Evolutionary conservation across 805 yeast species (phyloP).

Genomic region (Teunomyces panamensis): DNA sequence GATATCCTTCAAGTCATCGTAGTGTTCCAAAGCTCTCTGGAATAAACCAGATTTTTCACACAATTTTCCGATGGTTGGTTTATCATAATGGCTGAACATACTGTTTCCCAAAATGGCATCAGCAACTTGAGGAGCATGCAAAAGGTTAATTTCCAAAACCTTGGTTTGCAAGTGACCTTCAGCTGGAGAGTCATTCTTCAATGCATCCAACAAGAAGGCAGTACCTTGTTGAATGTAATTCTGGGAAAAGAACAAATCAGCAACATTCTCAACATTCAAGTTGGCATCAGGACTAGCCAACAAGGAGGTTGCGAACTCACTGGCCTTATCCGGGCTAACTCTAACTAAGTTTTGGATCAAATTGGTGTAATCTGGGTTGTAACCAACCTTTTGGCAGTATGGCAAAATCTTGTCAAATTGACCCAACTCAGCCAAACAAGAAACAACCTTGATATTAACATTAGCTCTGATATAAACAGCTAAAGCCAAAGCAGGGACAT

Average conservation of each 20-base stretch:
- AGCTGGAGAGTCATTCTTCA: conserved; percentile 88
- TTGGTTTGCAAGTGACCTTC: conserved; percentile 96
- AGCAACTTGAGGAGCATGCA: conserved; percentile 99
- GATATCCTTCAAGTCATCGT: conserved; percentile 90
- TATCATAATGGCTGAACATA: conserved; percentile 94
- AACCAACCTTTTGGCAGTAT: conserved; percentile 84
- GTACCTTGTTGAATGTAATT: conserved; percentile 97
- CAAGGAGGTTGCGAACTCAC: conserved; percentile 91
- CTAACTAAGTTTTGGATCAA: conserved; percentile 88
- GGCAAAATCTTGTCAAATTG: conserved; percentile 96
- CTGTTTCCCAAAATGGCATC: conserved; percentile 96
- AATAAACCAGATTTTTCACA: conserved; percentile 95
- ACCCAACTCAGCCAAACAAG: conserved; percentile 89
- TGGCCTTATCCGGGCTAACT: conserved; percentile 95
- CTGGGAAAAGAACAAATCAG: conserved; percentile 93
- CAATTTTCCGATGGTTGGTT: conserved; percentile 85
- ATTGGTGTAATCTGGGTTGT: conserved; percentile 85
- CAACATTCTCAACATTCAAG: conserved; percentile 79
- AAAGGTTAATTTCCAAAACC: conserved; percentile 83
- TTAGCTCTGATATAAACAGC: conserved; percentile 87
- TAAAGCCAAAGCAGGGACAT: conserved; percentile 78
- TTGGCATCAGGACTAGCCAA: conserved; percentile 56
- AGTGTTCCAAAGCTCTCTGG: conserved; percentile 95
- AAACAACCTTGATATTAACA: conserved; percentile 83
- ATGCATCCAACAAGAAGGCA: conserved; percentile 91